These are phyloP conservation scores for Schizophyllum amplum DNA, from an alignment of 1,284 basidiomycete genomes.

Conservation along the genomic window DNA sequence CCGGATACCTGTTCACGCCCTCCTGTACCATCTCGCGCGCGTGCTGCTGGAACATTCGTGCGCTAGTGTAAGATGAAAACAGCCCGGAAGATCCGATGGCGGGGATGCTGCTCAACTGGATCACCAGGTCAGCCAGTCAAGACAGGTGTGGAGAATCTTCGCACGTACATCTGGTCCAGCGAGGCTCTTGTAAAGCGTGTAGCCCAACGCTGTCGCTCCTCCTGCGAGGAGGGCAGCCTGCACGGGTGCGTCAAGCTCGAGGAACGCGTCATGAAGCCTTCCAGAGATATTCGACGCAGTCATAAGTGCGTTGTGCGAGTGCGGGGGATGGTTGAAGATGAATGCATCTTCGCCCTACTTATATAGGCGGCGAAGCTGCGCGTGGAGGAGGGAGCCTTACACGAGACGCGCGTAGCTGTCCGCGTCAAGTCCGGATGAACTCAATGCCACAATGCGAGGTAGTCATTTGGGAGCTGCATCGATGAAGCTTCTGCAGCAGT, in stretches of 20 bases:
- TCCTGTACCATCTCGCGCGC: conserved; percentile 9
- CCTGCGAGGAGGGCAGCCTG: background rate
- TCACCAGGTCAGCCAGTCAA: background rate
- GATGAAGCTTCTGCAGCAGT: too few relatives aligned
- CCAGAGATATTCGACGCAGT: background rate
- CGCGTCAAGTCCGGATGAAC: too few relatives aligned
- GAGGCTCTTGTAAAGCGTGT: background rate
- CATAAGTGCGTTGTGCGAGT: too few relatives aligned
- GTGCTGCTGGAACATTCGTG: conserved; percentile 5
- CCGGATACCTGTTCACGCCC: conserved; percentile 5
- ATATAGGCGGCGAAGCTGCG: too few relatives aligned
- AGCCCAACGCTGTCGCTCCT: background rate
- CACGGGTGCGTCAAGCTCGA: background rate
- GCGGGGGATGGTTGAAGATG: too few relatives aligned
- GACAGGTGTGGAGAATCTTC: background rate
- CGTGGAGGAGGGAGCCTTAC: too few relatives aligned
- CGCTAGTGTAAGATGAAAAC: conserved; percentile 9
- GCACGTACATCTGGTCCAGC: background rate
- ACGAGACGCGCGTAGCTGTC: too few relatives aligned
- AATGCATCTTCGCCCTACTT: too few relatives aligned
- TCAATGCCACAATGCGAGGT: too few relatives aligned
- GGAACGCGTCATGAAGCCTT: background rate
- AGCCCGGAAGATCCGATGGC: conserved; percentile 9
- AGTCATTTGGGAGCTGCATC: too few relatives aligned
- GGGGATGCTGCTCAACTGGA: conserved; percentile 7